Evolutionary conservation across 169 alveolate species (phyloP).

Genomic region (Plasmodium falciparum): DNA sequence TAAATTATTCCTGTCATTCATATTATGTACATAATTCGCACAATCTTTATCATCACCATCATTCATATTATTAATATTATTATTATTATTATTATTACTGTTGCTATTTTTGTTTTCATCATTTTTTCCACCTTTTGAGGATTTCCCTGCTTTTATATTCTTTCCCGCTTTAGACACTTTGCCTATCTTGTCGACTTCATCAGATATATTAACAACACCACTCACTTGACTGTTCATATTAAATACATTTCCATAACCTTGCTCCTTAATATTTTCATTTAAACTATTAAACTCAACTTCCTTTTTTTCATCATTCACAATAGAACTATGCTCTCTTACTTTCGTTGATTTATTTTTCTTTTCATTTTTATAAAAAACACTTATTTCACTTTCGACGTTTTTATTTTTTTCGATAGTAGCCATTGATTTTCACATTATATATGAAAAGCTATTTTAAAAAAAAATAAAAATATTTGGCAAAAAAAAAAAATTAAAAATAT

Average conservation of each 20-base stretch:
- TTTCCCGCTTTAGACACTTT: no score
- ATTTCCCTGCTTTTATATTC: no score
- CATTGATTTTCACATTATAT: conserved; percentile 62
- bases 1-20: conserved; percentile 18
- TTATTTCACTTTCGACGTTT: conserved; percentile 26
- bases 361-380: conserved; percentile 30
- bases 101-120: conserved; percentile 24
- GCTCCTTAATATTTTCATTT: no score
- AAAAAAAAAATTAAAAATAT: no score
- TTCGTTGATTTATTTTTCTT: conserved; percentile 2
- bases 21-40: neutral
- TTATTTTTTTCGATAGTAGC: conserved; percentile 63
- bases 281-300: conserved; percentile 27
- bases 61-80: conserved; percentile 23
- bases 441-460: neutral
- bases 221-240: no score
- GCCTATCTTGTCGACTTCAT: no score
- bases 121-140: neutral
- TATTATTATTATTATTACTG: conserved; percentile 2
- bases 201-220: no score
- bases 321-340: neutral
- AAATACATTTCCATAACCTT: no score
- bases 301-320: conserved; percentile 22
- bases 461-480: no score
- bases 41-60: neutral